These are phyloP conservation scores for Arthrinium puccinioides DNA, from an alignment of 2,329 filamentous ascomycete species.

Conservation along the genomic window DNA sequence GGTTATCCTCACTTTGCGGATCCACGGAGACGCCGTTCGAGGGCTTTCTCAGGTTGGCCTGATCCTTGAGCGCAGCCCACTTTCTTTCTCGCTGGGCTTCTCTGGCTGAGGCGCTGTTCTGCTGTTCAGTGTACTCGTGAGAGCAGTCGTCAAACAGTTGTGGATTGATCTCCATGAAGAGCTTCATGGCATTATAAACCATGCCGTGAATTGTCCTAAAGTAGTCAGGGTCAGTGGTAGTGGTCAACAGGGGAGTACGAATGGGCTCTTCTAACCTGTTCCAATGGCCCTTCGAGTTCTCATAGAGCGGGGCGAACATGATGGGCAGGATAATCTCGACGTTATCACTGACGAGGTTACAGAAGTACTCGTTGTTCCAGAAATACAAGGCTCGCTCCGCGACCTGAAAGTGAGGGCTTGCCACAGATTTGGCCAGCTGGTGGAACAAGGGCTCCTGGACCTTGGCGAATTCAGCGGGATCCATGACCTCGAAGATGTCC, in stretches of 20 bases:
- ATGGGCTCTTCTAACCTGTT: constrained; percentile 67
- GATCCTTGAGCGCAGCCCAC: constrained; percentile 80
- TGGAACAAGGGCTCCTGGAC: constrained; percentile 97
- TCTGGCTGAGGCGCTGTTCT: constrained; percentile 82
- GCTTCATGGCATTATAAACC: constrained; percentile 99
- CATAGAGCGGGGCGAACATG: constrained; percentile 97
- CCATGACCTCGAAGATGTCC: constrained; percentile 99
- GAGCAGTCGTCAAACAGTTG: constrained; percentile 98
- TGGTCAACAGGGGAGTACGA: no score
- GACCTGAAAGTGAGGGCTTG: constrained; percentile 97
- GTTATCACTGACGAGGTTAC: constrained; percentile 97
- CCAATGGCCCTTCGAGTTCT: constrained; percentile 99
- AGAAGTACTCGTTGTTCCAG: constrained; percentile 99
- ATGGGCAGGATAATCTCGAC: constrained; percentile 97
- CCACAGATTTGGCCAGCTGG: constrained; percentile 94
- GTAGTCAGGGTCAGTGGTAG: no score
- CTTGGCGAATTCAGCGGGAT: constrained; percentile 95
- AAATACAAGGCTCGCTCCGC: constrained; percentile 96
- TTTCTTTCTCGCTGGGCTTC: constrained; percentile 76
- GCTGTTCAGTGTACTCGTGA: constrained; percentile 93
- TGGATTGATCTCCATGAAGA: constrained; percentile 99
- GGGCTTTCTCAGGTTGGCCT: constrained; percentile 63
- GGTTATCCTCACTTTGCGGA: constrained; percentile 71
- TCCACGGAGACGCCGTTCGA: constrained; percentile 47
- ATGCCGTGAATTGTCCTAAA: constrained; percentile 94